Percentiles rank a stretch among this genome's conserved stretches.
phyloP scores from a whole-genome alignment of 179 eudicot genomes.

The Amaranthus tricolor region DNA sequence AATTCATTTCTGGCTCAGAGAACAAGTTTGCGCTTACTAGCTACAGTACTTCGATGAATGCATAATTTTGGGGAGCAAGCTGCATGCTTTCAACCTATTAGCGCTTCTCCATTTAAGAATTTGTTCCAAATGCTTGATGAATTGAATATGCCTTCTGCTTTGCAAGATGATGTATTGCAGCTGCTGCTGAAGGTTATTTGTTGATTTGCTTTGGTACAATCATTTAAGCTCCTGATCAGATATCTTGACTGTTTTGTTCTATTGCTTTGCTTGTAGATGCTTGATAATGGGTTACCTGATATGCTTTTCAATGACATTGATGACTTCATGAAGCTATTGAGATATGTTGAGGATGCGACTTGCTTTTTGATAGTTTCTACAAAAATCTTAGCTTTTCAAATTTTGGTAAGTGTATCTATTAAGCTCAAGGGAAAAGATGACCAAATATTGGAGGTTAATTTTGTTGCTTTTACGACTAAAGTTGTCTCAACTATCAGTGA shows the following conservation, averaged over 20 bases:
- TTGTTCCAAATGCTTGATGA: conserved; percentile 48
- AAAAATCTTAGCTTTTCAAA: conserved; percentile 50
- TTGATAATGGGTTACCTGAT: conserved; percentile 34
- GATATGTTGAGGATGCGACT: conserved; percentile 35
- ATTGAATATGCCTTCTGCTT: conserved; percentile 39
- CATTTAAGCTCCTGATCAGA: conserved; percentile 1
- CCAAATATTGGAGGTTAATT: conserved; percentile 31
- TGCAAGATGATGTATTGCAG: conserved; percentile 54
- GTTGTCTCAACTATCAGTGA: conserved; percentile 42
- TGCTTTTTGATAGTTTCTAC: conserved; percentile 40
- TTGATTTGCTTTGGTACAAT: background rate
- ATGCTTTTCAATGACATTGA: conserved; percentile 34
- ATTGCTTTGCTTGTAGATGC: conserved; percentile 46
- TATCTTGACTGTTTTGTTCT: conserved; percentile 17
- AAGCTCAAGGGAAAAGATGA: conserved; percentile 40
- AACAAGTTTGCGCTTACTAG: conserved; percentile 44
- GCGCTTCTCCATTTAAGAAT: conserved; percentile 28
- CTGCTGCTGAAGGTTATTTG: conserved; percentile 52
- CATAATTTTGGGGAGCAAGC: conserved; percentile 39
- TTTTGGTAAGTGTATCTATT: conserved; percentile 43
- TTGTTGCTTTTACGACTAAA: conserved; percentile 31
- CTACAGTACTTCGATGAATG: conserved; percentile 56
- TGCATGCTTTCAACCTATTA: conserved; percentile 35
- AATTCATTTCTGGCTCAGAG: conserved; percentile 43
- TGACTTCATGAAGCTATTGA: conserved; percentile 41